A percentile compares a stretch with the other conserved stretches of the same genome.
These are phyloP conservation scores for Bryum argenteum DNA, from an alignment of 225 moss, liverwort and hornwort species.

Conservation along the genomic window DNA sequence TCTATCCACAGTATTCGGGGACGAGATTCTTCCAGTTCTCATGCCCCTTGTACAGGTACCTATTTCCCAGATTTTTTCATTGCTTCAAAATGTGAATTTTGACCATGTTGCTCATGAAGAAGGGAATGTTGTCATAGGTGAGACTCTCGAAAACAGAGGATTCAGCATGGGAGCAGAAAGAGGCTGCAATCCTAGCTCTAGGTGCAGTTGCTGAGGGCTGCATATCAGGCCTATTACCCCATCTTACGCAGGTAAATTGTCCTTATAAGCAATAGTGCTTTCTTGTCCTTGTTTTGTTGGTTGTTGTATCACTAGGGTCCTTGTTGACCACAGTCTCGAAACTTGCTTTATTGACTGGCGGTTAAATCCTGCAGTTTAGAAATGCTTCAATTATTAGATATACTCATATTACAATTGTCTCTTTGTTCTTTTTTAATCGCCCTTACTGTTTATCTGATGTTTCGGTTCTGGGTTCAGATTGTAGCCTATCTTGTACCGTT, in stretches of 20 bases:
- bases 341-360: conserved; percentile 14
- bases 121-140: conserved; percentile 46
- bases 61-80: conserved; percentile 12
- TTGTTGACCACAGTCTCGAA: conserved; percentile 14
- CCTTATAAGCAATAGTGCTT: too few relatives aligned
- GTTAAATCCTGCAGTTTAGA: conserved; percentile 15
- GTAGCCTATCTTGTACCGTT: conserved; percentile 86
- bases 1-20: conserved; percentile 91
- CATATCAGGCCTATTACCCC: conserved; percentile 90
- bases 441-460: conserved; percentile 20
- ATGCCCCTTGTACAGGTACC: conserved; percentile 97
- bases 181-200: conserved; percentile 90
- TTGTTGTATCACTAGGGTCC: neutral
- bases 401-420: neutral
- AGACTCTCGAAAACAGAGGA: conserved; percentile 73
- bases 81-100: neutral
- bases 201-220: conserved; percentile 99
- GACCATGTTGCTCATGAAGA: conserved; percentile 31
- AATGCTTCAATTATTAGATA: neutral
- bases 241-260: conserved; percentile 70
- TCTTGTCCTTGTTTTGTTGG: conserved; percentile 38
- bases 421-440: neutral
- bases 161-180: conserved; percentile 86
- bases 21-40: conserved; percentile 93
- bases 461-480: conserved; percentile 60